phyloP scores from a whole-genome alignment of 1,284 basidiomycete species.

The Marasmius oreades region DNA sequence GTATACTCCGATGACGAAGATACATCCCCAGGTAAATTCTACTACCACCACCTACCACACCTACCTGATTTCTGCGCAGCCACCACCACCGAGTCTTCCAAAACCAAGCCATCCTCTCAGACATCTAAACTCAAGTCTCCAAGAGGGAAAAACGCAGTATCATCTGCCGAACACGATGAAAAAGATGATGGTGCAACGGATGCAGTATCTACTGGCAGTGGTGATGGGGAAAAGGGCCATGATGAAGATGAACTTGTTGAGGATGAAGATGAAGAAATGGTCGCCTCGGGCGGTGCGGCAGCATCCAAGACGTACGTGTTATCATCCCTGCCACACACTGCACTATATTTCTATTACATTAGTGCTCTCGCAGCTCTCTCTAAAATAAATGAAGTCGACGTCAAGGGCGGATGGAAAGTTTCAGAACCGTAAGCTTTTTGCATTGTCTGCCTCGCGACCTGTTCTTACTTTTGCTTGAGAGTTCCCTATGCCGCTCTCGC shows the following conservation, averaged over 20 bases:
- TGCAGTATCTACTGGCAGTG: slow-evolving; percentile 23
- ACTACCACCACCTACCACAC: background rate
- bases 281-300: slow-evolving; percentile 28
- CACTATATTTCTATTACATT: slow-evolving; percentile 7
- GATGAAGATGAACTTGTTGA: slow-evolving; percentile 42
- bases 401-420: slow-evolving; percentile 83
- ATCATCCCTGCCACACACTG: background rate
- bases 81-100: slow-evolving; percentile 1
- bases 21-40: slow-evolving; percentile 14
- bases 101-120: slow-evolving; percentile 12
- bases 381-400: slow-evolving; percentile 68
- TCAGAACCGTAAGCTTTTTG: slow-evolving; percentile 72
- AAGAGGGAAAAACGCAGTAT: slow-evolving; percentile 20
- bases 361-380: slow-evolving; percentile 73
- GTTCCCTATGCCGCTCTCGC: slow-evolving; percentile 94
- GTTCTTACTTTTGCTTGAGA: slow-evolving; percentile 37
- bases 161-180: slow-evolving; percentile 25
- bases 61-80: background rate
- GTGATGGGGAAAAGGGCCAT: background rate
- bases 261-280: slow-evolving; percentile 43
- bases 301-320: slow-evolving; percentile 63
- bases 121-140: background rate
- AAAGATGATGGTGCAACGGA: slow-evolving; percentile 34
- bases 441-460: background rate
- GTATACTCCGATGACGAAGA: slow-evolving; percentile 66